Evolutionary conservation across 108 stramenopile species (phyloP).

Genomic region (Cyclotella kingstonii): DNA sequence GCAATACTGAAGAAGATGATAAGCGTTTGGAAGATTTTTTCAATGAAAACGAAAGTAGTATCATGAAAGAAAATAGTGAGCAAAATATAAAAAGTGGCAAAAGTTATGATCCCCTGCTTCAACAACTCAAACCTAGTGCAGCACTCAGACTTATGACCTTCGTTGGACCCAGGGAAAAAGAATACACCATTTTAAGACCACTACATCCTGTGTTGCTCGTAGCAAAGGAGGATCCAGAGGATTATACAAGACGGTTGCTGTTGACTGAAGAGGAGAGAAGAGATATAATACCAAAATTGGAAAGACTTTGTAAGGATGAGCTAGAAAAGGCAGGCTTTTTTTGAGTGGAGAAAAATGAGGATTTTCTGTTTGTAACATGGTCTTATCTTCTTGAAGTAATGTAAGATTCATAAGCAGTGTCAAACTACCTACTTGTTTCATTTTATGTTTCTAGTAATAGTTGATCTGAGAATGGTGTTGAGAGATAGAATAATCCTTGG

Average conservation of each 20-base stretch:
- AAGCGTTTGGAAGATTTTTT: constrained; percentile 18
- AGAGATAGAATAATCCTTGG: too few species aligned
- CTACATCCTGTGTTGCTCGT: constrained; percentile 30
- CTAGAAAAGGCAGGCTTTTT: constrained; percentile 38
- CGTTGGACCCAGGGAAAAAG: constrained; percentile 24
- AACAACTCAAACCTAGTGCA: constrained; percentile 33
- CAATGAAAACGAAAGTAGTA: constrained; percentile 4
- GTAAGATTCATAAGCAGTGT: too few species aligned
- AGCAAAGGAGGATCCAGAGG: constrained; percentile 42
- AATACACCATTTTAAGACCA: constrained; percentile 31
- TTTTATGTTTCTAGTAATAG: too few species aligned
- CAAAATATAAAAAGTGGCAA: neutral
- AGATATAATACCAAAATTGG: constrained; percentile 28
- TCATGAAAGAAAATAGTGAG: neutral
- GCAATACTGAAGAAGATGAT: neutral
- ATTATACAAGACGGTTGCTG: constrained; percentile 40
- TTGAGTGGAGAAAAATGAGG: constrained; percentile 4
- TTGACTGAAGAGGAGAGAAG: constrained; percentile 31
- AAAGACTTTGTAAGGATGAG: constrained; percentile 26
- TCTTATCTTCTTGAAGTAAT: too few species aligned
- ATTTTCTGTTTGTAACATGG: too few species aligned
- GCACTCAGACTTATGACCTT: constrained; percentile 30
- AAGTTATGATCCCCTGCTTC: constrained; percentile 20
- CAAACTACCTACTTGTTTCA: too few species aligned
- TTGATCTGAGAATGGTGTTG: too few species aligned